Base-by-base conservation (phyloP, 306 rosid genomes). In the Lathyrus oleraceus region DNA sequence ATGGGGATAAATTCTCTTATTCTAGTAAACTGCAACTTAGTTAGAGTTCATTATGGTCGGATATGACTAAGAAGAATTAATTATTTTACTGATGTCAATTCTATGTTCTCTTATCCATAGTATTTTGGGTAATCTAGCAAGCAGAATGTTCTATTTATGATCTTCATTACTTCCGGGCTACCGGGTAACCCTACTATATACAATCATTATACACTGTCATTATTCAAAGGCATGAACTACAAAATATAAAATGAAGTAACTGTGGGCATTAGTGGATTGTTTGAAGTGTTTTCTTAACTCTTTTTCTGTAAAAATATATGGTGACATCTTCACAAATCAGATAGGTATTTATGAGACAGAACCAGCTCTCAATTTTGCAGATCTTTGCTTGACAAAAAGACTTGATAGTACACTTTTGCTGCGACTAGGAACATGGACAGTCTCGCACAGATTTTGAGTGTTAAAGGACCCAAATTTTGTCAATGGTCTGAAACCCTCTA, bases 361-460 rank as follows among this genome's bases (percentile, higher is more conserved):
- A 49, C 94, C 85, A 5, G 89, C 76, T 75, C 81, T 83, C 58
- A 81, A 64, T 76, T 83, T 92, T 3, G 65, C 45, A 13, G 76
- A 49, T 82, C 77, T 90, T 68, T 82, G 94, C 78, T 87, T 90
- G 68, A 58, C 90, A 45, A 94, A 94, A 88, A 94, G 86, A 61
- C 89, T 80, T 35, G 98, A 81, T 45, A 94, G 89, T 78, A 90
- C 79, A 59, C 98, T 94, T 81, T 83, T 94, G 85, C 98, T 86
- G 81, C 95, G 95, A 65, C 73, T 76, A 25, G 91, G 94, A 74
- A 53, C 84, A 43, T 65, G 78, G 44, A 73, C 80, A 38, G 48
- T 75, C 69, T 81, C 85, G 1, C 49, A 83, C 64, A 76, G 78
- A 32, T 70, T 87, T 75, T 19, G 88, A 84, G 74, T 77, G 64